Base-by-base conservation (phyloP, 2,329 filamentous ascomycete genomes). In the Hansfordia pulvinata region DNA sequence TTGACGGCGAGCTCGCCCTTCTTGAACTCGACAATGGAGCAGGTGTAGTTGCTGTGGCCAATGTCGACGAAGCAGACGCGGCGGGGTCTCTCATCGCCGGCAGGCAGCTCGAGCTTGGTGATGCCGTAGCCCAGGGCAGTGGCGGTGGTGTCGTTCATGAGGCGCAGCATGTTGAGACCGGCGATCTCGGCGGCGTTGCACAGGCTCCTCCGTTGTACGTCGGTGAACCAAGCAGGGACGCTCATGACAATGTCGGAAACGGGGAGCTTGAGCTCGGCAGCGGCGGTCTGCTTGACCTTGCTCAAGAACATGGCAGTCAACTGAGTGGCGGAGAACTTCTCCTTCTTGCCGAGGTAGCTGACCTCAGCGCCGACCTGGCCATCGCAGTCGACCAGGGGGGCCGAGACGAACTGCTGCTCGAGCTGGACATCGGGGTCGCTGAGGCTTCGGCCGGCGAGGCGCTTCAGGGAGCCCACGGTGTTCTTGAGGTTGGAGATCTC, bases 401-500 rank as follows among this genome's bases (percentile, higher is more conserved):
- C 82, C 19, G 85, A 85, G 50, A 92, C 76, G 58, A 74, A 94
- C 49, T 93, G 69, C 61, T 93, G 81, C 69, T 98, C 90, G 50
- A 90, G 69, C 59, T 85, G 71, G 37, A 93, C 69, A 68, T 98
- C 90, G 50, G 90, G 85, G 51, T 98, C 90, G 53, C 68, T 77
- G 59, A 88, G 69, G 36, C 70, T 66, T 51, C 90, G 84, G 50
- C 90, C 90, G 49, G 80, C 79, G 43, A 98, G 76, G 48, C 90
- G 83, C 65, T 93, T 93, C 47, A 98, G 71, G 41, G 75, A 86
- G 54, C 74, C 68, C 60, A 98, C 82, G 42, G 90, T 98, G 71
- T 98, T 98, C 69, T 96, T 98, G 49, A 96, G 75, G 69, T 98
- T 98, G 50, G 88, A 93, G 53, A 93, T 92, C 62, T 98, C 90